Evolutionary conservation across 164 flowering plant species (phyloP), one percentile per base, ranked within the genome.

Genomic region (Echeveria elegans): DNA sequence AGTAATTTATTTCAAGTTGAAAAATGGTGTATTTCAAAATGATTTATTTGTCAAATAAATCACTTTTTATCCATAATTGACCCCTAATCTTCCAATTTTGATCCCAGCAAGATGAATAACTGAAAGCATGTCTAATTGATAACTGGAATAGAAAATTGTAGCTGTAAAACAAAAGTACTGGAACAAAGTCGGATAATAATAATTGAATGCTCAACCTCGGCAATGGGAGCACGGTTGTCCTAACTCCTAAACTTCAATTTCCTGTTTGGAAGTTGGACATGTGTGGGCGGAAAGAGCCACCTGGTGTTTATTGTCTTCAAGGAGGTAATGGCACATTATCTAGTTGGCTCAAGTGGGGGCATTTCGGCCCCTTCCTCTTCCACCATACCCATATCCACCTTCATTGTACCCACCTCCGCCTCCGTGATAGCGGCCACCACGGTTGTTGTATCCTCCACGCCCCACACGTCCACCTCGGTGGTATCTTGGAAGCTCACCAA

Each of bases 401-500:
- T 90, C 96, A 36, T 82, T 77, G 4, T 26, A 56, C 15, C 60
- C 60, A 24, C 60, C 60, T 26, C 61, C 32, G 19, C 77, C 67
- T 34, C 91, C 88, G n/a, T 83, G 79, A 15, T 66, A 59, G 14
- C 83, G 78, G 5, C 89, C 89, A 65, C 85, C 83, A 29, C 74
- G 61, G 32, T 56, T 56, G 32, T 14, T 70, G 52, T 78, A 79
- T 11, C 91, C 90, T 11, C 91, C 90, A 47, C 88, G 85, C 19
- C 47, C 47, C 1, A 16, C 47, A 15, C 47, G 47, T 11, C 84
- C 86, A 18, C 91, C 91, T 1, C 87, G 78, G 32, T 56, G 61
- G 68, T 81, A 66, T 76, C 89, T 77, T n/a, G 86, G 66, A 66
- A 86, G 80, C 63, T 82, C 84, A 4, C 97, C 97, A 74, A 88